Evolutionary conservation across 202 grass and related monocot genomes (phyloP).

Genomic region (Zoysia matrella): DNA sequence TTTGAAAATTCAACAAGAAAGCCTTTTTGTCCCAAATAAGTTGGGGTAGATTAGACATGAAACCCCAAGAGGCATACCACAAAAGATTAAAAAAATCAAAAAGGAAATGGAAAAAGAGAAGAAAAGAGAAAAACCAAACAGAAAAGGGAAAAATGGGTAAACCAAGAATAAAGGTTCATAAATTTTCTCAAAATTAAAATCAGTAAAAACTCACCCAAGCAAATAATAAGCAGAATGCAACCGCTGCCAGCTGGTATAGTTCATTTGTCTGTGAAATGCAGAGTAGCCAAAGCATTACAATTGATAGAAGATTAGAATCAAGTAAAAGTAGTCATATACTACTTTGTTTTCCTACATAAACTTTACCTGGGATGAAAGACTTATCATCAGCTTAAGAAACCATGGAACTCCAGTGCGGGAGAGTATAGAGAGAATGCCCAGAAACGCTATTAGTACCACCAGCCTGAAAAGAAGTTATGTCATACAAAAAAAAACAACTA

Average conservation of each 20-base stretch:
- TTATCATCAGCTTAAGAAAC: conserved; percentile 99
- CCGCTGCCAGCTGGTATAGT: conserved; percentile 70
- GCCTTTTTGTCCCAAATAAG: no score
- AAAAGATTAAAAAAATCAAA: no score
- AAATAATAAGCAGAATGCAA: conserved; percentile 98
- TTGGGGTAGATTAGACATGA: no score
- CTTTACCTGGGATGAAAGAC: conserved; percentile 93
- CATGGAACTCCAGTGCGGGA: conserved; percentile 85
- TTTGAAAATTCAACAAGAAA: no score
- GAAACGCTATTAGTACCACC: conserved; percentile 78
- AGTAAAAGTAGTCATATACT: neutral
- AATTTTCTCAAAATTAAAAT: neutral
- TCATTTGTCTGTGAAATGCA: conserved; percentile 30
- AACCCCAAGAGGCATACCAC: no score
- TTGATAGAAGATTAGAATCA: neutral
- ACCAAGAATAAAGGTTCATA: neutral
- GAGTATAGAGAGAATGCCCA: conserved; percentile 89
- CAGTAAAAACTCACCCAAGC: conserved; percentile 85
- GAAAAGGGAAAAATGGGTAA: no score
- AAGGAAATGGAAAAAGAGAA: no score
- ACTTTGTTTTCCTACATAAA: conserved; percentile 14
- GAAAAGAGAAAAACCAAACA: no score
- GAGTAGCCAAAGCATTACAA: conserved; percentile 34
- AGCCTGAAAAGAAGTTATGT: conserved; percentile 64
- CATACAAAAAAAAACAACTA: conserved; percentile 37